phyloP scores from a whole-genome alignment of 495 filamentous ascomycete genomes.

The Aspergillus sclerotioniger region DNA sequence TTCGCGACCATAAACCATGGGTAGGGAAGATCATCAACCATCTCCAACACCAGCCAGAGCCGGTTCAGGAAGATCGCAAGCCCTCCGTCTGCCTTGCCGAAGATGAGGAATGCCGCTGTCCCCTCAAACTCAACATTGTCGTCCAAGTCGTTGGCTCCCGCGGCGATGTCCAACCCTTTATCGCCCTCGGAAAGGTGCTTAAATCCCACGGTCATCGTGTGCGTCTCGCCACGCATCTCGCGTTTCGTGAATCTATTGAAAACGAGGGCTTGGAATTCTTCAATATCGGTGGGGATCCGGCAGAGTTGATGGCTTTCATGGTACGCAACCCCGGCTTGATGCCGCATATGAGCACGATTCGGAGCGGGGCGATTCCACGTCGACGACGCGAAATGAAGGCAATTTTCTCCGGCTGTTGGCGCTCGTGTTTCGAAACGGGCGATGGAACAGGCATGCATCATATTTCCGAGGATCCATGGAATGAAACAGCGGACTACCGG shows the following conservation, averaged over 20 bases:
- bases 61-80: slow-evolving; percentile 24
- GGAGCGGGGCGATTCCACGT: slow-evolving; percentile 64
- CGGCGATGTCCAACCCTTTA: slow-evolving; percentile 77
- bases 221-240: slow-evolving; percentile 71
- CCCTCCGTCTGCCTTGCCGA: slow-evolving; percentile 39
- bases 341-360: slow-evolving; percentile 64
- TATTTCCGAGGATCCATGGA: slow-evolving; percentile 41
- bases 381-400: slow-evolving; percentile 65
- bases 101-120: slow-evolving; percentile 55
- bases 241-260: slow-evolving; percentile 66
- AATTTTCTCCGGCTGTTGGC: slow-evolving; percentile 77
- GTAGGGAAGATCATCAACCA: slow-evolving; percentile 59
- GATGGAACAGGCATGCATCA: slow-evolving; percentile 51
- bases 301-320: slow-evolving; percentile 83
- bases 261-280: slow-evolving; percentile 78
- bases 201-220: slow-evolving; percentile 72
- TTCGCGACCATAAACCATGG: slow-evolving; percentile 61
- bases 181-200: slow-evolving; percentile 63
- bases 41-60: slow-evolving; percentile 64
- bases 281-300: slow-evolving; percentile 73
- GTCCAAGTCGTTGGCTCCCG: slow-evolving; percentile 78
- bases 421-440: slow-evolving; percentile 65
- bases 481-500: slow-evolving; percentile 29
- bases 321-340: slow-evolving; percentile 81
- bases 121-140: slow-evolving; percentile 64